These are phyloP conservation scores for Penicilliopsis zonata DNA, from an alignment of 495 filamentous ascomycete genomes.

Conservation along the genomic window DNA sequence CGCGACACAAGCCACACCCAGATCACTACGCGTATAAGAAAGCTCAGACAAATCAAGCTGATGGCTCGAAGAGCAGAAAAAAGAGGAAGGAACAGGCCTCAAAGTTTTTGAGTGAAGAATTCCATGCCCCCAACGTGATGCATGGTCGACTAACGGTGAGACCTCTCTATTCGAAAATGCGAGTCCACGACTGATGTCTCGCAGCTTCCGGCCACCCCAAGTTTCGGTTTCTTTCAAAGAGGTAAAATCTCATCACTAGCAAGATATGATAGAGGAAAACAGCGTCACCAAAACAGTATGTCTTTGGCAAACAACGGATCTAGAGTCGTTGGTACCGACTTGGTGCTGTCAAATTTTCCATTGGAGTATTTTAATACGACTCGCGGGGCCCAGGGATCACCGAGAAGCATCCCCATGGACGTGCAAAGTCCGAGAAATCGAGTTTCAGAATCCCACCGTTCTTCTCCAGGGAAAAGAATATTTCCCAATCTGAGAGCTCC, in stretches of 20 bases:
- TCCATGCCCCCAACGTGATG: conserved; percentile 51
- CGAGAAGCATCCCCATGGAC: too few relatives aligned
- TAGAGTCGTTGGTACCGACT: too few relatives aligned
- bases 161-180: background rate
- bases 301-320: too few relatives aligned
- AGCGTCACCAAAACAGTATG: too few relatives aligned
- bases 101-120: conserved; percentile 45
- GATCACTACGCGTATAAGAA: conserved; percentile 39
- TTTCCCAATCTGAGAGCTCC: too few relatives aligned
- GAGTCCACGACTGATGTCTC: conserved; percentile 10
- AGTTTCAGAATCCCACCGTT: too few relatives aligned
- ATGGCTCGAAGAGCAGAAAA: conserved; percentile 11
- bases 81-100: conserved; percentile 26
- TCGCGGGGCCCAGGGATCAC: too few relatives aligned
- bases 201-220: conserved; percentile 39
- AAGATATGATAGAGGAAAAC: too few relatives aligned
- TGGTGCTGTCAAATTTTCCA: too few relatives aligned
- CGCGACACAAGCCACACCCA: conserved; percentile 48
- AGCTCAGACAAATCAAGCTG: conserved; percentile 2
- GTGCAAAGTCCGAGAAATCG: too few relatives aligned
- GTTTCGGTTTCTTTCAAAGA: conserved; percentile 56
- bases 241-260: conserved; percentile 56
- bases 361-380: too few relatives aligned
- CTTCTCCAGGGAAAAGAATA: too few relatives aligned
- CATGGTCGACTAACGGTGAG: conserved; percentile 51